Base-by-base conservation (phyloP, 371 early-diverging fungal species). In the Mortierella sp. region DNA sequence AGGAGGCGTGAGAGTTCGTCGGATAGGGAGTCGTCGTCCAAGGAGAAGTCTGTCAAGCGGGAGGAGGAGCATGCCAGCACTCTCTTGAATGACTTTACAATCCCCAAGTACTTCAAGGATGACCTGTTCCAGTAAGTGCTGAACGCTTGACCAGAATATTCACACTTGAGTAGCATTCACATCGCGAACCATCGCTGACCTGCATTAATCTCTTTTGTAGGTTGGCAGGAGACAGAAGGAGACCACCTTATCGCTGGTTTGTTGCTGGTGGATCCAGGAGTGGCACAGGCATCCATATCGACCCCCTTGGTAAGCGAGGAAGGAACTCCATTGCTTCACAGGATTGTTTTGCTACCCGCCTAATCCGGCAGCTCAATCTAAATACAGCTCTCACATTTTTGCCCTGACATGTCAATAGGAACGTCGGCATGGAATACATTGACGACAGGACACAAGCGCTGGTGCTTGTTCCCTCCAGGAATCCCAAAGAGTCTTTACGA, bases 31-130 rank as follows among this genome's bases (percentile, higher is more conserved):
- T 50, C 50, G 13, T 50, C 50, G 3, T 16, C 21, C 72, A 77
- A 77, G 61, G 77, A 73, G 16, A 71, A 54, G 40, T 67, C 57
- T 5, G 51, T 74, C 37, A 86, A 79, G 37, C 73, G 75, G 3
- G 82, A 76, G 46, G 81, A 86, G 53, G 82, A 86, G 74, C 86
- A 86, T 74, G 86, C 86, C 16, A 86, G 86, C 51, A 82, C 80
- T 9, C 81, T 96, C 31, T 75, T 96, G 71, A 83, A 89, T 5
- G 97, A 96, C 75, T 96, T 91, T 73, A 77, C 86, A 19, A 88
- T 95, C 0, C 96, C 97, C 9, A 90, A 90, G 50, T 96, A 94
- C 82, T 96, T 96, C 78, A 83, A 87, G 28, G 94, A 95, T 54
- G 97, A 96, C 82, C 86, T 96, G 37, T 96, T 96, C 74, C 86